Conservation (phyloP, 805 yeast species). For the Hanseniaspora nectarophila region DNA sequence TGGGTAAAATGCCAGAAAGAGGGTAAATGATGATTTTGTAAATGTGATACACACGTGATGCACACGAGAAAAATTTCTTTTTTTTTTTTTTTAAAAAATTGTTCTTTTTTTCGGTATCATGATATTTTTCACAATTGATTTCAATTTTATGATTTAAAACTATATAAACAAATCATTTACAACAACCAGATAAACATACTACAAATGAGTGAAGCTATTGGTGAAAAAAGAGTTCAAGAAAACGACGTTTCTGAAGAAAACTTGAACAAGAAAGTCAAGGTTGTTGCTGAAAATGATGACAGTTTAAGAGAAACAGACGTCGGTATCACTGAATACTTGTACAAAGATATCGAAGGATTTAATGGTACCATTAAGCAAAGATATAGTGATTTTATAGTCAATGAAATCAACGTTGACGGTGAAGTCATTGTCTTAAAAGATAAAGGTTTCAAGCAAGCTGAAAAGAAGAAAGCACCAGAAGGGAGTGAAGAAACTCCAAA, state of each 20-base stretch:
- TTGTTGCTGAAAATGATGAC: conserved; percentile 6
- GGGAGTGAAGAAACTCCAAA: conserved; percentile 15
- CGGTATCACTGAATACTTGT: conserved; percentile 68
- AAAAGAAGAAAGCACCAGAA: conserved; percentile 30
- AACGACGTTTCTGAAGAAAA: conserved; percentile 4
- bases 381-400: conserved; percentile 86
- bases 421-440: conserved; percentile 65
- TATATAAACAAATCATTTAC: too few species aligned
- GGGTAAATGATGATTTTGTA: too few species aligned
- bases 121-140: too few species aligned
- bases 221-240: conserved; percentile 18
- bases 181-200: background rate
- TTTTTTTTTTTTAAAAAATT: too few species aligned
- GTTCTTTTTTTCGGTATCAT: too few species aligned
- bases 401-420: conserved; percentile 64
- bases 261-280: conserved; percentile 17
- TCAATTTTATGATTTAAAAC: too few species aligned
- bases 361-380: conserved; percentile 73
- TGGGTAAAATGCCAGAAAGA: too few species aligned
- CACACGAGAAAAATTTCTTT: background rate
- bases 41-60: background rate
- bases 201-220: conserved; percentile 16
- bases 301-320: conserved; percentile 59
- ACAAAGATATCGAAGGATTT: conserved; percentile 49
- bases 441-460: conserved; percentile 52